A percentile compares a stretch with the other conserved stretches of the same genome.
These are phyloP conservation scores for Sclerotiophoma versabilis DNA, from an alignment of 2,329 filamentous ascomycete genomes.

Conservation along the genomic window DNA sequence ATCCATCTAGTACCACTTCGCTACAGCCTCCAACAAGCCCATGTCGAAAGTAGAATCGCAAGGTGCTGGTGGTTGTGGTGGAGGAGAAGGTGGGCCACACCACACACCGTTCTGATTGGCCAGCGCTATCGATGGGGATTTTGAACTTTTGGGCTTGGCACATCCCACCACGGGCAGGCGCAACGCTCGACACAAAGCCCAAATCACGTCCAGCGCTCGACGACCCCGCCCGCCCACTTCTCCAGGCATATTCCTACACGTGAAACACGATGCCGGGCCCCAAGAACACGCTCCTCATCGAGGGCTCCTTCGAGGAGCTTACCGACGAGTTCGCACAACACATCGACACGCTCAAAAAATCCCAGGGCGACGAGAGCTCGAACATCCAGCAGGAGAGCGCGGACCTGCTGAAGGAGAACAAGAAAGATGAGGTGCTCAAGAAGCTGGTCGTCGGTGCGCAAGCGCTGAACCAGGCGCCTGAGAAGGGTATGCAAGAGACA, in stretches of 20 bases:
- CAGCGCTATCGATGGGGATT: constrained; percentile 8
- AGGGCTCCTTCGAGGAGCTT: constrained; percentile 93
- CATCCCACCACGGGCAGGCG: constrained; percentile 22
- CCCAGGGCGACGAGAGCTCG: constrained; percentile 60
- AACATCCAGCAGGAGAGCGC: constrained; percentile 68
- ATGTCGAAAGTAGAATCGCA: neutral
- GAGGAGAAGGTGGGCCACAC: constrained; percentile 4
- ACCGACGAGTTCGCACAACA: constrained; percentile 94
- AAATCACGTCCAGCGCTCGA: constrained; percentile 21
- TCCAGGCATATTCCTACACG: constrained; percentile 32
- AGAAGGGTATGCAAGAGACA: constrained; percentile 68
- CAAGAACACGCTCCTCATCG: constrained; percentile 73
- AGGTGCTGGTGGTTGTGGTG: neutral
- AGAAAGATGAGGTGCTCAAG: constrained; percentile 85
- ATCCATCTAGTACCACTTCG: too few relatives aligned
- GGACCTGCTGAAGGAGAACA: constrained; percentile 70
- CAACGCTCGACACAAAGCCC: constrained; percentile 19
- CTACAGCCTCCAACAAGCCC: too few relatives aligned
- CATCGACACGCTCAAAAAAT: constrained; percentile 80
- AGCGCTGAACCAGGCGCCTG: constrained; percentile 81
- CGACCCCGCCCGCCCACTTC: constrained; percentile 23
- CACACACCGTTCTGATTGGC: constrained; percentile 2
- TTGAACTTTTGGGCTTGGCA: constrained; percentile 21
- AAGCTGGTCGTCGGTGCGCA: constrained; percentile 84
- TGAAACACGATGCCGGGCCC: constrained; percentile 63